These are phyloP conservation scores for Fusarium chaquense DNA, from an alignment of 2,329 filamentous ascomycete species.

Conservation along the genomic window DNA sequence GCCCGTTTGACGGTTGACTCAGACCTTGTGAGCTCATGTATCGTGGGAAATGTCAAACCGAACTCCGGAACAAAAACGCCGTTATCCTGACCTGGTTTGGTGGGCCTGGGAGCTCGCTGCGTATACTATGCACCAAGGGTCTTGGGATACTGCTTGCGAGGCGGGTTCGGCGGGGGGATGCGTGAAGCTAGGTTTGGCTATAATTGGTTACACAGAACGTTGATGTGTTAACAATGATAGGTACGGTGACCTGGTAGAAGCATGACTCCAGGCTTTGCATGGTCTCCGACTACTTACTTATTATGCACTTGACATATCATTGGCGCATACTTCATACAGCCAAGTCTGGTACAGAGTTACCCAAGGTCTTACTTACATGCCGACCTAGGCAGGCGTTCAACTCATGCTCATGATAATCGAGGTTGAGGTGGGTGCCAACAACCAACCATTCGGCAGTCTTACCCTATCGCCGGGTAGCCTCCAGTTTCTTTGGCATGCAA, in stretches of 20 bases:
- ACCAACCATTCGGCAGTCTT: slow-evolving; percentile 5
- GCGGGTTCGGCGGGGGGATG: slow-evolving; percentile 12
- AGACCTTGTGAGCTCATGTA: neutral
- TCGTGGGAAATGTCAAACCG: neutral
- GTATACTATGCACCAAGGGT: slow-evolving; percentile 27
- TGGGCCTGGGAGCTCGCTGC: neutral
- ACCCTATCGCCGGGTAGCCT: neutral
- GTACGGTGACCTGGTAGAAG: slow-evolving; percentile 1
- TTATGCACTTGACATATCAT: slow-evolving; percentile 2
- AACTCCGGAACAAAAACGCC: slow-evolving; percentile 5
- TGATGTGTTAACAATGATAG: slow-evolving; percentile 14
- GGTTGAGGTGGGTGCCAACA: slow-evolving; percentile 4
- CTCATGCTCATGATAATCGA: neutral
- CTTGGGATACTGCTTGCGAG: slow-evolving; percentile 5
- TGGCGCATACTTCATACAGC: neutral
- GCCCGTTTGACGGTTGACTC: neutral
- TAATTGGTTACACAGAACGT: slow-evolving; percentile 19
- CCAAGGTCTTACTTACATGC: neutral
- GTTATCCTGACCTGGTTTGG: slow-evolving; percentile 1
- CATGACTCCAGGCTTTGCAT: neutral
- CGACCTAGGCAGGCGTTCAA: neutral
- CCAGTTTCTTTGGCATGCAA: neutral
- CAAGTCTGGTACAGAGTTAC: neutral
- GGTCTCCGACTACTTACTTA: slow-evolving; percentile 12
- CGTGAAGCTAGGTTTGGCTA: slow-evolving; percentile 4